Conservation (phyloP, 2,329 filamentous ascomycete genomes). For the Zasmidium cellare region DNA sequence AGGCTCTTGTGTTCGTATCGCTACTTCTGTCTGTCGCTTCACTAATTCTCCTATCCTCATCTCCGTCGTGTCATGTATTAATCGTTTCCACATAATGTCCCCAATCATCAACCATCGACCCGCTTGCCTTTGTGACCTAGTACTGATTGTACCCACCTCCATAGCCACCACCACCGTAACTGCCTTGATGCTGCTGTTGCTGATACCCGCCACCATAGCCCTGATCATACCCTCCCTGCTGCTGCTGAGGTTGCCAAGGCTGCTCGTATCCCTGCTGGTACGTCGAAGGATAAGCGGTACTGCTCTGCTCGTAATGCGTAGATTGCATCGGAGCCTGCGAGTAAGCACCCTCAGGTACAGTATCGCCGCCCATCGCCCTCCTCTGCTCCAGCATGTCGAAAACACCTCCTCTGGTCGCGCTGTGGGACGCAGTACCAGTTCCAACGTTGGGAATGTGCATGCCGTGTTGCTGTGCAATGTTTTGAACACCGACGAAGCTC, state of each 20-base stretch:
- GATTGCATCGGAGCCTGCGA: slow-evolving; percentile 24
- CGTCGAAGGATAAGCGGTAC: slow-evolving; percentile 32
- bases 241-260: slow-evolving; percentile 30
- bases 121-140: slow-evolving; percentile 4
- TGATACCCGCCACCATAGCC: slow-evolving; percentile 20
- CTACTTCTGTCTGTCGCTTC: too few species aligned
- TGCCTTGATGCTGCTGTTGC: slow-evolving; percentile 23
- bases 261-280: slow-evolving; percentile 38
- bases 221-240: slow-evolving; percentile 20
- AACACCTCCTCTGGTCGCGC: slow-evolving; percentile 29
- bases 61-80: too few species aligned
- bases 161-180: slow-evolving; percentile 14
- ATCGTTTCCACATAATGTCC: too few species aligned
- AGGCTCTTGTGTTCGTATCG: too few species aligned
- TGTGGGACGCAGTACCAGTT: slow-evolving; percentile 25
- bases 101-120: too few species aligned
- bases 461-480: slow-evolving; percentile 25
- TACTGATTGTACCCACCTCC: slow-evolving; percentile 23
- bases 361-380: slow-evolving; percentile 6
- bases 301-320: slow-evolving; percentile 30
- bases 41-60: too few species aligned
- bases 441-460: slow-evolving; percentile 15
- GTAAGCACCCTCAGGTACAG: slow-evolving; percentile 21
- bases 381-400: slow-evolving; percentile 29
- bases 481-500: slow-evolving; percentile 24